Conservation (phyloP, 2,329 filamentous ascomycete species). For the Colletotrichum sp. region DNA sequence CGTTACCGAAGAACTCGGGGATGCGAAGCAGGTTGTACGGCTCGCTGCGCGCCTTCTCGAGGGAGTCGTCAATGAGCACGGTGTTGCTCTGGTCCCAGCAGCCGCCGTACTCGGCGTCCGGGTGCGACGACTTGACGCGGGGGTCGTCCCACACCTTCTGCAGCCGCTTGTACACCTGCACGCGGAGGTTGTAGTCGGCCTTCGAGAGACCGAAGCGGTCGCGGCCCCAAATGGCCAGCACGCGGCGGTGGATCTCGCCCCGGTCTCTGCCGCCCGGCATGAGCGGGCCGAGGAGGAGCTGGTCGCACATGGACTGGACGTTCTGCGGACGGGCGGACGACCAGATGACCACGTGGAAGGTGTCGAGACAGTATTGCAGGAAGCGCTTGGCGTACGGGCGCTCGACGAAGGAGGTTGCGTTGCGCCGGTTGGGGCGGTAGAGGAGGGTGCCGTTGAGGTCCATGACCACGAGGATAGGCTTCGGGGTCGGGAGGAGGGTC, state of each 20-base stretch:
- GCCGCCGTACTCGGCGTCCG: conserved; percentile 38
- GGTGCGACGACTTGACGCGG: conserved; percentile 48
- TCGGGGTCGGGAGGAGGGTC: conserved; percentile 46
- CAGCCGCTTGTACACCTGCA: conserved; percentile 91
- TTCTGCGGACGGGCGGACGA: conserved; percentile 82
- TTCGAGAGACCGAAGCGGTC: conserved; percentile 73
- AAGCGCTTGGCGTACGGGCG: conserved; percentile 75
- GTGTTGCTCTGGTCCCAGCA: conserved; percentile 86
- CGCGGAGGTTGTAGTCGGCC: conserved; percentile 69
- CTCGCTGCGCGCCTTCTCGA: conserved; percentile 80
- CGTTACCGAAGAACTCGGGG: conserved; percentile 71
- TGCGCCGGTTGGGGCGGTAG: conserved; percentile 62
- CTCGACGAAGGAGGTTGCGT: conserved; percentile 57
- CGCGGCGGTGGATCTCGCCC: conserved; percentile 50
- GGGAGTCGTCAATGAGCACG: conserved; percentile 85
- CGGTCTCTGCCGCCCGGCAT: neutral
- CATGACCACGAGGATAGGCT: conserved; percentile 79
- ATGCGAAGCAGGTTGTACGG: conserved; percentile 83
- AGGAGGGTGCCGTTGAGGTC: conserved; percentile 95
- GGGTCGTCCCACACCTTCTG: conserved; percentile 70
- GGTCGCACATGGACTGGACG: conserved; percentile 69
- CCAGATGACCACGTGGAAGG: conserved; percentile 87
- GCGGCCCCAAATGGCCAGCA: conserved; percentile 79
- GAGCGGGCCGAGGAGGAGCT: conserved; percentile 56
- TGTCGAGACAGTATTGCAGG: conserved; percentile 73